Evolutionary conservation across 192 early-diverging fungal species (phyloP).

Genomic region (Backusella westeae): DNA sequence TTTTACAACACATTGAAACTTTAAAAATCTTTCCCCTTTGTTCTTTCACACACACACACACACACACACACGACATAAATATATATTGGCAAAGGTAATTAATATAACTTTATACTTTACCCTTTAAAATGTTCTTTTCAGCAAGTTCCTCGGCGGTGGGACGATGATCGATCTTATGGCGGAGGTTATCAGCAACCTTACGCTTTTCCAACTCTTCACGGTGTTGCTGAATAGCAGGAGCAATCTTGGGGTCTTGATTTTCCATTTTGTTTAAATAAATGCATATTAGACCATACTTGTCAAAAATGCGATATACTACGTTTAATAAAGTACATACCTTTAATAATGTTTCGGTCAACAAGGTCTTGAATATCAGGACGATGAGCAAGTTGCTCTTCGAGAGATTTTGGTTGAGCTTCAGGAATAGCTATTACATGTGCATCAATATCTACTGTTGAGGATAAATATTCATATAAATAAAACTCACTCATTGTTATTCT

Average conservation of each 20-base stretch:
- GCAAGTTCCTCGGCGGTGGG: slow-evolving; percentile 52
- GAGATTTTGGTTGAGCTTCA: slow-evolving; percentile 28
- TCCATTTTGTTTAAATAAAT: neutral
- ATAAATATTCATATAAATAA: neutral
- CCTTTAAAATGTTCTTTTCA: slow-evolving; percentile 48
- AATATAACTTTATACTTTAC: slow-evolving; percentile 18
- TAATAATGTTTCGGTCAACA: slow-evolving; percentile 57
- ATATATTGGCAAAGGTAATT: neutral
- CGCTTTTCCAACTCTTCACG: slow-evolving; percentile 46
- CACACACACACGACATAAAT: neutral
- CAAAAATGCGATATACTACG: neutral
- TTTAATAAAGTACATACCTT: slow-evolving; percentile 27
- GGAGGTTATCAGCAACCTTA: slow-evolving; percentile 51
- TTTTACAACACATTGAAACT: neutral
- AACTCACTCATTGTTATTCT: neutral
- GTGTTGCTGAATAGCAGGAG: slow-evolving; percentile 47
- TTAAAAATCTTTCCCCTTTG: neutral
- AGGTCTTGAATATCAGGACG: slow-evolving; percentile 58
- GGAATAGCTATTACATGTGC: neutral
- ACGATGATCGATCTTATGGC: slow-evolving; percentile 57
- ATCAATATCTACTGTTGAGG: neutral
- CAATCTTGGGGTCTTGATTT: slow-evolving; percentile 45
- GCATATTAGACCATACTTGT: neutral
- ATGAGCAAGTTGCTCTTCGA: slow-evolving; percentile 51
- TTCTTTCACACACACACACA: neutral